Conservation (phyloP, 73 alveolate species). For the Tetrahymena borealis region DNA sequence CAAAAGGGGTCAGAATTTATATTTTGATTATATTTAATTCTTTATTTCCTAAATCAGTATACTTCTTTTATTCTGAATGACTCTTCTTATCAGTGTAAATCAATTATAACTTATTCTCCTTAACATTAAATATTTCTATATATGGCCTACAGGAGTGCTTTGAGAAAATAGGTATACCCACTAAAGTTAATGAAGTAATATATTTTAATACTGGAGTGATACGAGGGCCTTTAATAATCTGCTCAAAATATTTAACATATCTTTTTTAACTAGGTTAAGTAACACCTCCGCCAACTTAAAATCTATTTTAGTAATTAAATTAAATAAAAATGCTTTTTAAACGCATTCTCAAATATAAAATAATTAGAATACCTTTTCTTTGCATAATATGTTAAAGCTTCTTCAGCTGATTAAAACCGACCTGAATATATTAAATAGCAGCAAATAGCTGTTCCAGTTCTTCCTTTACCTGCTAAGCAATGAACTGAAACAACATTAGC, state of each 20-base stretch:
- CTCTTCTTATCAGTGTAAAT: conserved; percentile 29
- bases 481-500: conserved; percentile 77
- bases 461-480: conserved; percentile 93
- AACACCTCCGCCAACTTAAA: conserved; percentile 63
- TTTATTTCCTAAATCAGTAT: conserved; percentile 3
- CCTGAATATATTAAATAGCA: conserved; percentile 64
- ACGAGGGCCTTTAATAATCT: conserved; percentile 30
- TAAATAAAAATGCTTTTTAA: too few species aligned
- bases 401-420: conserved; percentile 48
- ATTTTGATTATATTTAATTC: neutral
- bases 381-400: conserved; percentile 54
- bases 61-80: conserved; percentile 8
- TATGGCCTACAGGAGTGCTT: conserved; percentile 25
- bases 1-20: neutral
- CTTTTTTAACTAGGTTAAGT: conserved; percentile 59
- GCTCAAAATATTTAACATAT: conserved; percentile 55
- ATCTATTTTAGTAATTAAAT: conserved; percentile 7
- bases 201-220: conserved; percentile 20
- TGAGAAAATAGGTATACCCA: conserved; percentile 14
- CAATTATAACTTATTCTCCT: neutral
- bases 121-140: conserved; percentile 21
- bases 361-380: conserved; percentile 43
- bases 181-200: neutral
- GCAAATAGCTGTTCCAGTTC: conserved; percentile 90
- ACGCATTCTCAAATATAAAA: too few species aligned